Evolutionary conservation across 805 yeast genomes (phyloP), one percentile per base, ranked within the genome.

Genomic region (Candida insectalens): DNA sequence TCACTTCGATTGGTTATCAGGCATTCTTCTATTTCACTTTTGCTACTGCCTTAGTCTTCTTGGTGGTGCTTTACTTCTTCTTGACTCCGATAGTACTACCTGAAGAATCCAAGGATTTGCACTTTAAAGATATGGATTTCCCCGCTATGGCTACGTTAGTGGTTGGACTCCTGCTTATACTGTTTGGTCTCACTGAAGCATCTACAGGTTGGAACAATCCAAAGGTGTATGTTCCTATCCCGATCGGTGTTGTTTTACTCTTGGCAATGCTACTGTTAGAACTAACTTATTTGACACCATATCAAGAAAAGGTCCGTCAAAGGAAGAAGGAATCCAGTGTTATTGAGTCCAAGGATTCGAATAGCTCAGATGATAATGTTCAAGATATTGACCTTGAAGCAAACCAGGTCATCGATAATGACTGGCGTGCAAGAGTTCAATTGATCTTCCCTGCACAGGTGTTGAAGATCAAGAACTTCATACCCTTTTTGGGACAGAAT

Each of bases 111-210:
- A 34, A 25, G 38, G 39, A 14, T 19, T 36, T 33, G 40, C 40
- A 14, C 19, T 43, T 53, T 8, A 38, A 20, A 33, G 40, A 60
- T 36, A 32, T 67, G 23, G 65, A 68, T 33, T 63, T 47, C 38
- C 36, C 41, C n/a, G 69, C 66, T 8, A 47, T 57, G 0, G 6
- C 48, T 1, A 9, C 57, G 10, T 37, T 64, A 9, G 57, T 67
- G 15, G 32, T 44, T 13, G 69, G 67, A 0, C 40, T 53, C 4
- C 27, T 65, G 3, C 42, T 67, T 25, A 40, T 65, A 3, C 64
- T 66, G 19, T 51, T 62, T 7, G 74, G 70, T 0, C 49, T 67
- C 30, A 65, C 68, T 0, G 63, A 65, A 40, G 70, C 67, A 16
- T 71, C 71, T 17, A 56, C 53, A 5, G 45, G 48, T 1, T 68